A percentile compares a stretch with the other conserved stretches of the same genome.
Conservation (phyloP, 768 basidiomycete species). For the Mrakia blollopis region DNA sequence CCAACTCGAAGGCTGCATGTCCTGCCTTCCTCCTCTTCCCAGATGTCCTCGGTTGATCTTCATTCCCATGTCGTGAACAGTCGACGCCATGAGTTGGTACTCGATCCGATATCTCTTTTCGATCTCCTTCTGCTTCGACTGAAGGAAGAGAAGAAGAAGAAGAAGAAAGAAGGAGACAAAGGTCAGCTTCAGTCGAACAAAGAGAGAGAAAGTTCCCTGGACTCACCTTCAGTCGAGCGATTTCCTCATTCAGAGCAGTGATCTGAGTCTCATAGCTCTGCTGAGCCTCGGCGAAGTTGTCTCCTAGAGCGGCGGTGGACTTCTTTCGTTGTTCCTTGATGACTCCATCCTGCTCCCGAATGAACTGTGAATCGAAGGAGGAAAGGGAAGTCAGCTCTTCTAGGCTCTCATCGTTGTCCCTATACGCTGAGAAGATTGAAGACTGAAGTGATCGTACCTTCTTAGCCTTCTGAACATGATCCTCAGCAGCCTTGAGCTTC, state of each 20-base stretch:
- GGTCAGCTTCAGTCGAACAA: background rate
- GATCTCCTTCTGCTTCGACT: conserved; percentile 47
- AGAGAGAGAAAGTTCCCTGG: background rate
- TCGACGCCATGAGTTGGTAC: conserved; percentile 73
- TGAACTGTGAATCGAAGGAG: conserved; percentile 56
- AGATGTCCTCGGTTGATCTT: conserved; percentile 60
- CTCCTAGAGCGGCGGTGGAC: conserved; percentile 41
- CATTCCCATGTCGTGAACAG: conserved; percentile 67
- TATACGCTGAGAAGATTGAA: too few relatives aligned
- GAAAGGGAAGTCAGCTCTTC: background rate
- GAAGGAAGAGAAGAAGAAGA: background rate
- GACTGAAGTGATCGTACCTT: conserved; percentile 50
- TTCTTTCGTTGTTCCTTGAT: conserved; percentile 70
- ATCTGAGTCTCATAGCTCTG: conserved; percentile 61
- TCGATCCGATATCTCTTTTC: conserved; percentile 65
- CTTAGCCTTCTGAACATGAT: conserved; percentile 75
- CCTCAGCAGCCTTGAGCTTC: conserved; percentile 57
- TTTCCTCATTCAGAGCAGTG: conserved; percentile 60
- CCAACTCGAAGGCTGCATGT: conserved; percentile 59
- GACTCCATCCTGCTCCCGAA: conserved; percentile 84
- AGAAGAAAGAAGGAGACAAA: background rate
- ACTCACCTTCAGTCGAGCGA: conserved; percentile 48
- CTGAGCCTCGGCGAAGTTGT: conserved; percentile 68
- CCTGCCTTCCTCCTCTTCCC: conserved; percentile 45
- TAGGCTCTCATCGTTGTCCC: background rate